Conservation (phyloP, 129 eudicot genomes). For the Saposhnikovia divaricata region DNA sequence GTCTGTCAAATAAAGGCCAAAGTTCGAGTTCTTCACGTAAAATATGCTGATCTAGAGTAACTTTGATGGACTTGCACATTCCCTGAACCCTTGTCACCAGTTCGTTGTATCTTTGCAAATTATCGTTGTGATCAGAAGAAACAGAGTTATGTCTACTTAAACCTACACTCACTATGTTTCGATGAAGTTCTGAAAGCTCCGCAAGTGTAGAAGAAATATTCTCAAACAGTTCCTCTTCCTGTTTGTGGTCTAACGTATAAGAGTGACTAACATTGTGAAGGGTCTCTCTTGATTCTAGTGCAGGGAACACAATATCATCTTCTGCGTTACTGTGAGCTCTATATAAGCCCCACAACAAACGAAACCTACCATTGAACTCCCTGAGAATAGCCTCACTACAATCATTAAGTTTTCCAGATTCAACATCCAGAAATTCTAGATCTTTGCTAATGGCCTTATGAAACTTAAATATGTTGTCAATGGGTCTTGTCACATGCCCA, state of each 20-base stretch:
- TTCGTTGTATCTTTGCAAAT: slow-evolving; percentile 59
- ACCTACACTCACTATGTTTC: slow-evolving; percentile 18
- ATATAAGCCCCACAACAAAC: slow-evolving; percentile 92
- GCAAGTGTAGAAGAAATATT: slow-evolving; percentile 82
- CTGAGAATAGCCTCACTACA: slow-evolving; percentile 67
- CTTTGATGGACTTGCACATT: slow-evolving; percentile 95
- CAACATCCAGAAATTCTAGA: slow-evolving; percentile 82
- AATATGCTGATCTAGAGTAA: slow-evolving; percentile 93
- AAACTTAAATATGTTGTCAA: slow-evolving; percentile 88
- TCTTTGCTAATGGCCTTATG: slow-evolving; percentile 97
- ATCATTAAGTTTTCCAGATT: slow-evolving; percentile 77
- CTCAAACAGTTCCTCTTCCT: slow-evolving; percentile 89
- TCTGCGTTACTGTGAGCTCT: slow-evolving; percentile 98
- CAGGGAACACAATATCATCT: slow-evolving; percentile 98
- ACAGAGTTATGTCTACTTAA: slow-evolving; percentile 12
- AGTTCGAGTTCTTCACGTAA: slow-evolving; percentile 93
- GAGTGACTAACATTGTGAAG: slow-evolving; percentile 97
- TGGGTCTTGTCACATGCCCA: slow-evolving; percentile 68
- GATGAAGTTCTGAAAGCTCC: slow-evolving; percentile 71
- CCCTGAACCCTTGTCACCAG: slow-evolving; percentile 88
- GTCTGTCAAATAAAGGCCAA: slow-evolving; percentile 94
- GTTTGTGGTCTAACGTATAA: slow-evolving; percentile 93
- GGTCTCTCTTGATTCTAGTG: slow-evolving; percentile 90
- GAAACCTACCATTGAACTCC: slow-evolving; percentile 90
- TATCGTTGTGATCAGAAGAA: slow-evolving; percentile 23